Evolutionary conservation across 306 rosid species (phyloP), one percentile per base, ranked within the genome.

Genomic region (apple (Malus domestica)): DNA sequence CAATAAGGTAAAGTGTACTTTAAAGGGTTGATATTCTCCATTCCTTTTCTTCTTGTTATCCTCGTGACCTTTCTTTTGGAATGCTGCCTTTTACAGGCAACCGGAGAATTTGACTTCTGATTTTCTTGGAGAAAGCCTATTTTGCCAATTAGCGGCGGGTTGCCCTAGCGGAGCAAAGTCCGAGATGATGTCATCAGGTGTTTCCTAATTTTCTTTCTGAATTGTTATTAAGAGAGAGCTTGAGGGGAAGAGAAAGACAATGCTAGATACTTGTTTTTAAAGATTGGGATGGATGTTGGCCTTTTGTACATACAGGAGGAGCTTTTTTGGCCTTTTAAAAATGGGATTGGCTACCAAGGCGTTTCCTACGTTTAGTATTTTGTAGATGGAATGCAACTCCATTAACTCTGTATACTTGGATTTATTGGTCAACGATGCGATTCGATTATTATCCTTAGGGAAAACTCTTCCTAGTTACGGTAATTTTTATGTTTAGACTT

Each of bases 101-200:
- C 89, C 0, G 99, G 99, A 82, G 99, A 96, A 79, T 96, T 96
- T 78, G 97, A 96, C 1, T 96, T 96, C 91, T 96, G 96, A 96
- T 83, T 76, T 80, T 83, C 84, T 73, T 68, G 68, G 72, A 80
- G 80, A 67, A 54, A 44, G 55, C 78, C 70, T 29, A 66, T 65
- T 51, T 59, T 72, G 76, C 83, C 69, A 71, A 57, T 60, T 57
- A 38, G 76, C 63, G 52, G 74, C 67, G 30, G 85, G 85, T 64
- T 74, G 81, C 81, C 76, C 72, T 79, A 18, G 69, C 38, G 77
- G 78, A 77, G 80, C 87, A 77, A 2, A 78, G 76, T 81, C 79
- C 79, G 29, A 58, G 62, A 22, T 58, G 13, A 20, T 68, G 70
- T 78, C 77, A 35, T 45, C 60, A 73, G 78, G 83, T 84, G 86